Evolutionary conservation across 176 grass and related monocot species (phyloP).

Genomic region (Saccharum spontaneum): DNA sequence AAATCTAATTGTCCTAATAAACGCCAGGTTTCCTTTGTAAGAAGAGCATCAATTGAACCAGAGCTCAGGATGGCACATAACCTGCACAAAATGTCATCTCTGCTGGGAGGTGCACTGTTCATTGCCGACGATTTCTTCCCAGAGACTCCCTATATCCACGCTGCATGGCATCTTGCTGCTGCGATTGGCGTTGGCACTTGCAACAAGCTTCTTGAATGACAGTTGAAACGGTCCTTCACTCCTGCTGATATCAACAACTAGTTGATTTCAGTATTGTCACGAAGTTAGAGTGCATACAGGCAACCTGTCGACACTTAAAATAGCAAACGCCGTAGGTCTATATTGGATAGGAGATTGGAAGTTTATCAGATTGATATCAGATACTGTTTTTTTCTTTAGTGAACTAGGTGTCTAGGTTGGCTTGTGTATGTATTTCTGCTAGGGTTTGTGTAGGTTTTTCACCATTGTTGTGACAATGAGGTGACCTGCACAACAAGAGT

Average conservation of each 20-base stretch:
- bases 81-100: constrained; percentile 86
- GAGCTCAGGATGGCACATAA: constrained; percentile 80
- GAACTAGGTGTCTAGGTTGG: constrained; percentile 22
- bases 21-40: constrained; percentile 77
- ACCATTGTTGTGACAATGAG: not conserved
- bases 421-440: constrained; percentile 26
- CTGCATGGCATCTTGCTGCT: constrained; percentile 94
- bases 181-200: constrained; percentile 79
- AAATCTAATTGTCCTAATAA: not conserved
- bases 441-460: not conserved
- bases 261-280: constrained; percentile 35
- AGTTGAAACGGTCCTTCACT: not conserved
- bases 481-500: not conserved
- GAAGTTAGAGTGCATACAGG: not conserved
- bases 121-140: constrained; percentile 80
- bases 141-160: constrained; percentile 80
- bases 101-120: constrained; percentile 83
- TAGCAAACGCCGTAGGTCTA: not conserved
- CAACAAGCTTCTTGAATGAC: constrained; percentile 90
- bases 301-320: constrained; percentile 30
- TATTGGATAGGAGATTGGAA: constrained; percentile 21
- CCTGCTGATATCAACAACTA: constrained; percentile 34
- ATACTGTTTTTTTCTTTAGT: not conserved
- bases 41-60: constrained; percentile 72
- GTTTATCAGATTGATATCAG: constrained; percentile 5